phyloP scores from a whole-genome alignment of 106 monocot genomes.

The Dendrobium huoshanense region DNA sequence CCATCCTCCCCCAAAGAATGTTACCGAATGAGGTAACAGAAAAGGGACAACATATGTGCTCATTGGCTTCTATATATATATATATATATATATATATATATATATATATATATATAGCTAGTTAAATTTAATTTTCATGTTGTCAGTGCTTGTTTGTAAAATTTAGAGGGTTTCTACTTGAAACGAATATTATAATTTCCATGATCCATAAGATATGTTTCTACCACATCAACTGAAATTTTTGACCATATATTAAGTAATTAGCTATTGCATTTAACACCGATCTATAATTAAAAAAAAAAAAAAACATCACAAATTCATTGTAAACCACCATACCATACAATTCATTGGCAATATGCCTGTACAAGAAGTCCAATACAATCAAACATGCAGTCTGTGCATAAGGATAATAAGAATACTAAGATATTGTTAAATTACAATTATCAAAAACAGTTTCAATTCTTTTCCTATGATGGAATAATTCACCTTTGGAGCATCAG shows the following conservation, averaged over 20 bases:
- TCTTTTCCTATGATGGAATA: background rate
- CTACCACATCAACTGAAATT: background rate
- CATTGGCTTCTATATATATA: background rate
- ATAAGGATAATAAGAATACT: background rate
- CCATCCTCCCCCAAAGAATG: background rate
- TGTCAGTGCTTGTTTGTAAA: background rate
- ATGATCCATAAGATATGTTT: conserved; percentile 1
- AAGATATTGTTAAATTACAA: background rate
- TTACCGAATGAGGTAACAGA: background rate
- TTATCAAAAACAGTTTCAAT: background rate
- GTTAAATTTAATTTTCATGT: background rate
- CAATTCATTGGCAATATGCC: background rate
- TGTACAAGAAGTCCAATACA: background rate
- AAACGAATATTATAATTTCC: background rate
- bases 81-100: too few relatives aligned
- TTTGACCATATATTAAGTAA: background rate
- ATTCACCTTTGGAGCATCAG: background rate
- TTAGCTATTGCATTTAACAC: background rate
- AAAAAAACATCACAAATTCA: background rate
- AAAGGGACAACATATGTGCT: background rate
- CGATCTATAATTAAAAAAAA: background rate
- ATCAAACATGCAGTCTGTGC: background rate
- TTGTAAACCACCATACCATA: background rate
- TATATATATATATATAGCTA: background rate
- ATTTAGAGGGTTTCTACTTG: background rate